These are phyloP conservation scores for Erysimum cheiranthoides DNA, from an alignment of 345 rosid species.

Conservation along the genomic window DNA sequence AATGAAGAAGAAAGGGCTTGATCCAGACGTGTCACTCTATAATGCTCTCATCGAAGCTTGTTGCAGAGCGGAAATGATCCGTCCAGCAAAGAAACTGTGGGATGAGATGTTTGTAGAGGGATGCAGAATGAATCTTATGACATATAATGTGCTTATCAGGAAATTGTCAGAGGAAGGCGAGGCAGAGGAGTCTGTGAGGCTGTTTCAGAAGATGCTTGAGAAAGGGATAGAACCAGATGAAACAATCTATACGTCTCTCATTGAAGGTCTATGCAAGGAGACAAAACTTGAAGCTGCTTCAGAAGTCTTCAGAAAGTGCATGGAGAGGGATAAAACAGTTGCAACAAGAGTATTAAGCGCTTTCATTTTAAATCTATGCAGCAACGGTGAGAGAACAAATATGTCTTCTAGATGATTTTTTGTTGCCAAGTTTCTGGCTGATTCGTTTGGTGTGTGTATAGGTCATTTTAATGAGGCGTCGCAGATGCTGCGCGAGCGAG, in stretches of 20 bases:
- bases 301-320: slow-evolving; percentile 57
- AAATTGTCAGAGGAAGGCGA: slow-evolving; percentile 74
- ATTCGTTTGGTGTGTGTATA: slow-evolving; percentile 36
- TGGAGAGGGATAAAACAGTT: slow-evolving; percentile 52
- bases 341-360: slow-evolving; percentile 52
- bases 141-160: slow-evolving; percentile 68
- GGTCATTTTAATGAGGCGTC: slow-evolving; percentile 60
- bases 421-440: slow-evolving; percentile 8
- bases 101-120: slow-evolving; percentile 90
- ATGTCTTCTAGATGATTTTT: neutral
- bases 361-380: slow-evolving; percentile 60
- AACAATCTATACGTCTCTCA: slow-evolving; percentile 58
- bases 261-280: slow-evolving; percentile 74
- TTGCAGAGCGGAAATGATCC: slow-evolving; percentile 76
- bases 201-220: slow-evolving; percentile 72
- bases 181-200: slow-evolving; percentile 69
- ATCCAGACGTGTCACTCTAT: slow-evolving; percentile 65
- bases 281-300: slow-evolving; percentile 61
- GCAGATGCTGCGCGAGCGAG: slow-evolving; percentile 49
- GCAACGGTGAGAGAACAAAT: slow-evolving; percentile 51
- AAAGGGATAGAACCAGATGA: slow-evolving; percentile 69
- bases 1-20: slow-evolving; percentile 82
- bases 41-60: slow-evolving; percentile 83
- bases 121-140: slow-evolving; percentile 65
- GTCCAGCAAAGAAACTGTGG: slow-evolving; percentile 94